These are phyloP conservation scores for Suillus americanus DNA, from an alignment of 768 basidiomycete species.

Conservation along the genomic window DNA sequence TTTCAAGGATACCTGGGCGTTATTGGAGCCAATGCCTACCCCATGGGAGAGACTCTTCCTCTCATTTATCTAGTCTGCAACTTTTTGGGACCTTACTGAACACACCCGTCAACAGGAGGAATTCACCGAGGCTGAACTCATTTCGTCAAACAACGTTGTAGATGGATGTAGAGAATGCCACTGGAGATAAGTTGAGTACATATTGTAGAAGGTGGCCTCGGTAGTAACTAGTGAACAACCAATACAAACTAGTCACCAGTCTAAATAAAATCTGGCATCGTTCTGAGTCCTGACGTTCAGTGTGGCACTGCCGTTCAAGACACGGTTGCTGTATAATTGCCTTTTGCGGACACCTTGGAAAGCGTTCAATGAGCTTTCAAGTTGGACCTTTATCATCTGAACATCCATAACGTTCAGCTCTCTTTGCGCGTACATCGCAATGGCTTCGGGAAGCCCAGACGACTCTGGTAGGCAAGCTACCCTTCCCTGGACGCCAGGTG, in stretches of 20 bases:
- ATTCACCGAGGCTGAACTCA: background rate
- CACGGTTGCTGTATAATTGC: background rate
- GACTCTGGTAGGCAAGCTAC: slow-evolving; percentile 30
- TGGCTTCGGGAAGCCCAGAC: slow-evolving; percentile 34
- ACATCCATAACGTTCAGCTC: background rate
- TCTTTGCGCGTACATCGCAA: slow-evolving; percentile 10
- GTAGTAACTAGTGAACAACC: background rate
- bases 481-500: slow-evolving; percentile 34
- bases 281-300: background rate
- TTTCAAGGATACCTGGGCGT: background rate
- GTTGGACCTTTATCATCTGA: background rate
- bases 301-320: slow-evolving; percentile 1
- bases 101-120: background rate
- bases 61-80: too few relatives aligned
- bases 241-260: too few relatives aligned
- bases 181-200: background rate
- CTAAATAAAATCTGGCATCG: too few relatives aligned
- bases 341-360: background rate
- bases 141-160: background rate
- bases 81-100: too few relatives aligned
- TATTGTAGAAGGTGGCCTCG: background rate
- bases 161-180: background rate
- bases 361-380: background rate
- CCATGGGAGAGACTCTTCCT: too few relatives aligned
- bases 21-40: background rate